phyloP scores from a whole-genome alignment of 1,284 basidiomycete genomes.

The Ustilago cynodontis region DNA sequence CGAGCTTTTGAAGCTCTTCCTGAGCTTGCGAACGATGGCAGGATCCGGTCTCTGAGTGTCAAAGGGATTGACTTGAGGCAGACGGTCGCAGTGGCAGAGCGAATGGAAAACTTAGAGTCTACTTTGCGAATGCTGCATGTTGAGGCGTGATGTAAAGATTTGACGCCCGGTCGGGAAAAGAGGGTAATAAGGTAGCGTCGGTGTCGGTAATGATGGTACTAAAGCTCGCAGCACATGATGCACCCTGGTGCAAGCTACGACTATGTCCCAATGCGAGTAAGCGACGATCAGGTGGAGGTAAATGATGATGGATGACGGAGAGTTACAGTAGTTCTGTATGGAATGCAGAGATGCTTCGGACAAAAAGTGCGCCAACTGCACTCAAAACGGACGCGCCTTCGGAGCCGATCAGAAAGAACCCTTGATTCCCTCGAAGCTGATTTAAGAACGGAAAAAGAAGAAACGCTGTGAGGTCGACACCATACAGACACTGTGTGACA shows the following conservation, averaged over 20 bases:
- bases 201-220: background rate
- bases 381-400: slow-evolving; percentile 20
- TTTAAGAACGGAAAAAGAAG: background rate
- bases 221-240: background rate
- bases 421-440: background rate
- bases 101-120: background rate
- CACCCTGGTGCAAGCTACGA: background rate
- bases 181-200: background rate
- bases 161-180: background rate
- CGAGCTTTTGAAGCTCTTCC: background rate
- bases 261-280: background rate
- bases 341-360: slow-evolving; percentile 1
- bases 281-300: background rate
- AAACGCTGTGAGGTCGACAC: background rate
- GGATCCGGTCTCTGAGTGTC: background rate
- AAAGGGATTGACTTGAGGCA: background rate
- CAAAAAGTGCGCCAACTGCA: slow-evolving; percentile 19
- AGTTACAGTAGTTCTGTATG: background rate
- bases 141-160: background rate
- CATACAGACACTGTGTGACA: background rate
- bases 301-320: background rate
- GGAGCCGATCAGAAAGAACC: slow-evolving; percentile 23
- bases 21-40: background rate
- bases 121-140: slow-evolving; percentile 10
- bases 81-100: background rate